Evolutionary conservation across 345 rosid species (phyloP).

Genomic region (Cardamine occulta): DNA sequence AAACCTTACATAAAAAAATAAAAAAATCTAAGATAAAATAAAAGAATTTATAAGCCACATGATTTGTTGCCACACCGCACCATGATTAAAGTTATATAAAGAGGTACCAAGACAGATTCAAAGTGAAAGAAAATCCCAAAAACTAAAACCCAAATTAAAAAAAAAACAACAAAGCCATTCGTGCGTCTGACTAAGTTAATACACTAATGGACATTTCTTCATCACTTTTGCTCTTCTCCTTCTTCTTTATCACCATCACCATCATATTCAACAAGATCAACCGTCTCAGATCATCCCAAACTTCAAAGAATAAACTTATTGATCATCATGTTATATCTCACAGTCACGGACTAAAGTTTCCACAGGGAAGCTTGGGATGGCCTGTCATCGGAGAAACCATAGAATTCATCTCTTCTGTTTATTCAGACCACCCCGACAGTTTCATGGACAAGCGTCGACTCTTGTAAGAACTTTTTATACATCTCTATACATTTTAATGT

Average conservation of each 20-base stretch:
- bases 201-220: slow-evolving; percentile 47
- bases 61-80: slow-evolving; percentile 43
- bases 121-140: slow-evolving; percentile 40
- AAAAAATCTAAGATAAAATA: not conserved
- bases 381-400: slow-evolving; percentile 90
- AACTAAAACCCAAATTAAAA: slow-evolving; percentile 6
- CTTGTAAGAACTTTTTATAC: slow-evolving; percentile 47
- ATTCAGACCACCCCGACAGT: slow-evolving; percentile 83
- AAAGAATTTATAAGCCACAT: slow-evolving; percentile 37
- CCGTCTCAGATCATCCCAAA: slow-evolving; percentile 29
- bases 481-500: not conserved
- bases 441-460: slow-evolving; percentile 87
- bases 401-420: slow-evolving; percentile 81
- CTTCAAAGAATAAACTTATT: slow-evolving; percentile 26
- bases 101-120: slow-evolving; percentile 40
- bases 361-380: slow-evolving; percentile 83
- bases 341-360: slow-evolving; percentile 44
- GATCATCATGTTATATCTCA: slow-evolving; percentile 15
- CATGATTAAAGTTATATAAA: slow-evolving; percentile 46
- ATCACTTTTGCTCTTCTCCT: slow-evolving; percentile 40
- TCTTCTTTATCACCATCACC: slow-evolving; percentile 39
- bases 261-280: slow-evolving; percentile 46
- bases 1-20: not conserved
- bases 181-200: slow-evolving; percentile 40
- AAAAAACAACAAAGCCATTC: slow-evolving; percentile 35